Conservation (phyloP, 805 yeast genomes). For the Kurtzmaniella cleridarum region DNA sequence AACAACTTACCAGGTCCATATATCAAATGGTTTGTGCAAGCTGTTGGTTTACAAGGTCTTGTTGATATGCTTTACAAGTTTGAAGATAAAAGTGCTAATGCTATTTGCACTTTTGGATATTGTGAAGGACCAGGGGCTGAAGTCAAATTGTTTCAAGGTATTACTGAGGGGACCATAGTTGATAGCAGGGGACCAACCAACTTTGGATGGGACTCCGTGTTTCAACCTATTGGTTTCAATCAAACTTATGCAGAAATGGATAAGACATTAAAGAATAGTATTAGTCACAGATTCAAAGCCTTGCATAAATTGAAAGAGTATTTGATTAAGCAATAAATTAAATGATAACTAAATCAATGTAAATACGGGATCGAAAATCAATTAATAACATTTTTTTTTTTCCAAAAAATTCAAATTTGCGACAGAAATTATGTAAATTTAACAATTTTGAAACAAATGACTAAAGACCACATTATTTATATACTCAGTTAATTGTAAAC, state of each 20-base stretch:
- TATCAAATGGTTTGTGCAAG: conserved; percentile 82
- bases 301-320: conserved; percentile 63
- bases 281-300: conserved; percentile 87
- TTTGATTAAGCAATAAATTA: conserved; percentile 24
- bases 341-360: no score
- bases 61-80: conserved; percentile 75
- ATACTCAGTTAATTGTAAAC: no score
- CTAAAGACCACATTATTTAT: no score
- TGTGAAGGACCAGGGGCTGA: conserved; percentile 74
- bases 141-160: conserved; percentile 79
- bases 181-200: conserved; percentile 67
- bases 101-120: conserved; percentile 89
- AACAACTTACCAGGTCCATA: conserved; percentile 91
- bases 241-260: conserved; percentile 84
- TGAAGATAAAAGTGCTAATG: conserved; percentile 79
- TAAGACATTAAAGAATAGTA: conserved; percentile 65
- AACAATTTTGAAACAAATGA: no score
- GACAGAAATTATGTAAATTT: no score
- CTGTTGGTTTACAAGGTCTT: conserved; percentile 71
- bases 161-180: conserved; percentile 77
- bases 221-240: conserved; percentile 71
- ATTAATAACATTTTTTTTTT: no score
- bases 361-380: no score
- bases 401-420: no score
- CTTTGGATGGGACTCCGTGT: conserved; percentile 95